These are phyloP conservation scores for Chlorella sorokiniana DNA, from an alignment of 139 green algal genomes.

Conservation along the genomic window DNA sequence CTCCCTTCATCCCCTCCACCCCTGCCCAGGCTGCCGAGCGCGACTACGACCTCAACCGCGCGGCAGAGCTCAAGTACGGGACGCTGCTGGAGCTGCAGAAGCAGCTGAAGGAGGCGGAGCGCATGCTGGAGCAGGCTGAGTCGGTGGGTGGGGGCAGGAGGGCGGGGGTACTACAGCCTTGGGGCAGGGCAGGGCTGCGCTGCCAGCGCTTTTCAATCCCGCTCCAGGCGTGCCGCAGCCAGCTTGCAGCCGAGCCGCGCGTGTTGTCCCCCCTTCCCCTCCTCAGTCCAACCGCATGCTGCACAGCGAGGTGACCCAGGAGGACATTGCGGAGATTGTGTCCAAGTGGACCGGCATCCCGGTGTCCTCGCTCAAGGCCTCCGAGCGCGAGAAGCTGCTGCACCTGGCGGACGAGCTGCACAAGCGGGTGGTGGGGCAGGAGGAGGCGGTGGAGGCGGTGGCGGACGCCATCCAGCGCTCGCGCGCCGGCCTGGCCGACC, in stretches of 20 bases:
- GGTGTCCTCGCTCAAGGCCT: slow-evolving; percentile 76
- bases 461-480: slow-evolving; percentile 93
- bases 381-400: slow-evolving; percentile 95
- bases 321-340: slow-evolving; percentile 95
- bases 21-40: slow-evolving; percentile 13
- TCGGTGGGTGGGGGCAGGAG: background rate
- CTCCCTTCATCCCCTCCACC: background rate
- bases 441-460: slow-evolving; percentile 90
- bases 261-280: too few relatives aligned
- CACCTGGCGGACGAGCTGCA: slow-evolving; percentile 90
- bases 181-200: too few relatives aligned
- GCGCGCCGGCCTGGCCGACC: slow-evolving; percentile 88
- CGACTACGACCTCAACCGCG: slow-evolving; percentile 49
- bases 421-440: slow-evolving; percentile 86
- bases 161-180: too few relatives aligned
- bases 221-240: too few relatives aligned
- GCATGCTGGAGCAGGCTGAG: slow-evolving; percentile 40
- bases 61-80: slow-evolving; percentile 98
- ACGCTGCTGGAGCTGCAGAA: slow-evolving; percentile 91
- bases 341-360: slow-evolving; percentile 94
- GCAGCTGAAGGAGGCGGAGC: slow-evolving; percentile 79
- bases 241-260: too few relatives aligned
- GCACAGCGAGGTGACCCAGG: slow-evolving; percentile 94
- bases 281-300: slow-evolving; percentile 73
- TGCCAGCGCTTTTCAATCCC: too few relatives aligned